These are phyloP conservation scores for Komagataella populi DNA, from an alignment of 805 yeast species.

Conservation along the genomic window DNA sequence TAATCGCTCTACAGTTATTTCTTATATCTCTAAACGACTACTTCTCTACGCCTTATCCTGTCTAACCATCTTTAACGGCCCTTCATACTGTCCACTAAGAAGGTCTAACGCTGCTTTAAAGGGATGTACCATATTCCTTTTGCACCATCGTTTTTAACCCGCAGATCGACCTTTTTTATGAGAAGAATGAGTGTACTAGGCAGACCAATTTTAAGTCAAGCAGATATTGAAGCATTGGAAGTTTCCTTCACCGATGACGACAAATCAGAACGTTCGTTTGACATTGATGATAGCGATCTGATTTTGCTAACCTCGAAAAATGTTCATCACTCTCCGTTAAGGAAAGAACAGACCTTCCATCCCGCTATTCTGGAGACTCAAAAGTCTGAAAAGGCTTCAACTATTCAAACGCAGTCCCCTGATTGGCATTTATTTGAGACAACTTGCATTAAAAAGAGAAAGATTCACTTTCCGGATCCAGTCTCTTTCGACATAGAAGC, in stretches of 20 bases:
- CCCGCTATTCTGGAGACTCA: neutral
- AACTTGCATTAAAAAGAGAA: neutral
- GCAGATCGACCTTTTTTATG: neutral
- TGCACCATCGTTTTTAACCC: neutral
- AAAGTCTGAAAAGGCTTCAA: neutral
- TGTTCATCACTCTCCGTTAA: neutral
- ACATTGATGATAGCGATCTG: neutral
- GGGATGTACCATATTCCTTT: neutral
- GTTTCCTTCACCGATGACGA: neutral
- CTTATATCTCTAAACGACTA: neutral
- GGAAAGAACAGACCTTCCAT: neutral
- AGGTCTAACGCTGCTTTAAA: neutral
- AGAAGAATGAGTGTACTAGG: neutral
- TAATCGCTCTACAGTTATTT: neutral
- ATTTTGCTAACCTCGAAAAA: neutral
- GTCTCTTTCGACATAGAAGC: neutral
- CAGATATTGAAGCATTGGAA: neutral
- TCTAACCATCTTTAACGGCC: neutral
- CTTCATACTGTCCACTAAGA: neutral
- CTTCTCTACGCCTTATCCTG: neutral
- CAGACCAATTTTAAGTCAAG: neutral
- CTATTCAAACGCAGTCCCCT: neutral
- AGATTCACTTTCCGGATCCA: neutral
- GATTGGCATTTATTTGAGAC: neutral
- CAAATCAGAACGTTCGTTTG: neutral